Evolutionary conservation across 257 asterid genomes (phyloP), one percentile per base, ranked within the genome.

Genomic region (Solanum peruvianum): DNA sequence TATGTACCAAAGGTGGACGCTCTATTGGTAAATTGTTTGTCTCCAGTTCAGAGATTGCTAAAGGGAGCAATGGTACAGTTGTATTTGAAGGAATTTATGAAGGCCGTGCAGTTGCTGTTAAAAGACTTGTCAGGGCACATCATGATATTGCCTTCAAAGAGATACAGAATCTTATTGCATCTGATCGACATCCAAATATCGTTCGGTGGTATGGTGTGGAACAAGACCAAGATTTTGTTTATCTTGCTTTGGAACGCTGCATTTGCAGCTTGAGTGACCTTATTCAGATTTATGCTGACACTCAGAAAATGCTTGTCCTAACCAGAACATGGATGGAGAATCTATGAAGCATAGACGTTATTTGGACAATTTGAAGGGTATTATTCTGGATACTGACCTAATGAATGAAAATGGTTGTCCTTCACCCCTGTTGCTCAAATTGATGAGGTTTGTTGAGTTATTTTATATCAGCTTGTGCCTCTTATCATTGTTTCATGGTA

Each of bases 161-260:
- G 86, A 97, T 97, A 60, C 95, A 92, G 89, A 97, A 97, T 91
- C 98, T 97, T 80, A 94, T 95, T 77, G 91, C 93, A 85, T 97
- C 99, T 81, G 99, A 97, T 88, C 91, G 91, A 69, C 99, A 97
- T 91, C 98, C 94, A 88, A 95, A 95, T 90, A 93, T 97, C 81
- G 97, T 97, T 39, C 91, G 98, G 88, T 97, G 97, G 98, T 94
- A 92, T 58, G 98, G 98, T 67, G 96, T 95, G 86, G 98, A 95
- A 86, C 95, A 94, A 86, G 98, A 97, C 87, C 96, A 92, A 85
- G 98, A 97, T 93, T 97, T 97, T 88, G 98, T 97, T 62, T 97
- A 97, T 91, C 93, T 97, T 87, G 94, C 98, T 2, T 88, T 97
- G 89, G 99, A 97, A 91, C 98, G 97, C 20, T 94, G 99, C 86